Evolutionary conservation across 2,329 filamentous ascomycete genomes (phyloP).

Genomic region (Aspergillus chevalieri): DNA sequence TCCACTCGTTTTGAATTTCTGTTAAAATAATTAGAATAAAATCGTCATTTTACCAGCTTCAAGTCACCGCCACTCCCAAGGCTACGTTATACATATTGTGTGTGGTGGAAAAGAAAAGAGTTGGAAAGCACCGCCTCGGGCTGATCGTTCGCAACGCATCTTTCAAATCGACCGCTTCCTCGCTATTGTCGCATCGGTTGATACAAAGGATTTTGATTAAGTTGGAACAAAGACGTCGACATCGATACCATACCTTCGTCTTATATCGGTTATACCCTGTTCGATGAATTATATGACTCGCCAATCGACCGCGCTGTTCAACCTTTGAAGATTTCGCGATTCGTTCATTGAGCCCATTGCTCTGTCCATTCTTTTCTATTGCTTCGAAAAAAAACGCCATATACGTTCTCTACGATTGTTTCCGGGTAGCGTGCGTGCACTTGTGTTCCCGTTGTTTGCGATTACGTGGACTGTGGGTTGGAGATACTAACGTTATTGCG

Average conservation of each 20-base stretch:
- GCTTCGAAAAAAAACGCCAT: not conserved
- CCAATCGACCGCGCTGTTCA: slow-evolving; percentile 6
- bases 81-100: not conserved
- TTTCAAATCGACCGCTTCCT: too few relatives aligned
- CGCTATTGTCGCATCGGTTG: too few relatives aligned
- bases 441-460: not conserved
- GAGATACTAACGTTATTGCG: not conserved
- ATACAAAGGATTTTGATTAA: too few relatives aligned
- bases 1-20: slow-evolving; percentile 19
- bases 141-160: too few relatives aligned
- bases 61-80: not conserved
- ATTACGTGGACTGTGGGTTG: not conserved
- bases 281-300: slow-evolving; percentile 7
- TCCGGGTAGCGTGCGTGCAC: not conserved
- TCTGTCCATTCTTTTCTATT: slow-evolving; percentile 18
- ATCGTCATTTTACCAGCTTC: too few relatives aligned
- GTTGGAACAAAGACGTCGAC: not conserved
- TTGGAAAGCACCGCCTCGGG: too few relatives aligned
- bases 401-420: not conserved
- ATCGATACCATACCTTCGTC: not conserved
- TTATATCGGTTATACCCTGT: slow-evolving; percentile 3
- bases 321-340: slow-evolving; percentile 2
- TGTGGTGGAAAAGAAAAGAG: too few relatives aligned
- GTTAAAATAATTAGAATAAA: too few relatives aligned
- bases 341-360: slow-evolving; percentile 14